Base-by-base conservation (phyloP, 176 grass and related monocot species). In the Cenchrus americanus region DNA sequence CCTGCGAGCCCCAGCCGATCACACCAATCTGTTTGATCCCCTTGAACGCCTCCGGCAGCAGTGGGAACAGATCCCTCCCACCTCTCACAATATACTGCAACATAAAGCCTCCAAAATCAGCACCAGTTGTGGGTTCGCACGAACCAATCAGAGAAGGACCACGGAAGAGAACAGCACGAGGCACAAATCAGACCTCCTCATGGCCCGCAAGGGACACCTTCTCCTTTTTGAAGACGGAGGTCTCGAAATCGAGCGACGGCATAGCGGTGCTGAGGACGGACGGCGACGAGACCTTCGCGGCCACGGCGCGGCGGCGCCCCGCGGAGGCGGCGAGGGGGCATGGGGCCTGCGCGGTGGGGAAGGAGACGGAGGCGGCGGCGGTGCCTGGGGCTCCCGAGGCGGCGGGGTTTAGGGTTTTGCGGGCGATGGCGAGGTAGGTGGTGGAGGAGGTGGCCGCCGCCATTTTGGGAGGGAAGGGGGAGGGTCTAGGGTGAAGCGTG, bases 21-120 rank as follows among this genome's bases (percentile, higher is more conserved):
- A 94, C 94, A 2, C 94, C 87, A 42, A 94, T 97, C 78, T 97
- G 92, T 64, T 90, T 90, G 72, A 97, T 88, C 54, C 89, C 89
- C 83, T 92, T 94, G 76, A 94, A 97, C 5, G 87, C 87, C 76
- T 90, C 87, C 9, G 89, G 94, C n/a, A 94, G 70, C 64, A 94
- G 83, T 23, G 79, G 83, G 76, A 92, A 97, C 15, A 97, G 80
- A 82, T 97, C 80, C 82, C 89, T 88, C n/a, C 91, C 87, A 42
- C 87, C 94, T 80, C 91, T 89, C 59, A 97, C 92, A 69, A 94
- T 94, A 72, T 88, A 94, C 92, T 94, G 81, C 26, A 78, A 0
- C 67, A 76, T 21, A 80, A 60, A 66, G 13, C 1, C 10, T 7
- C 23, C 21, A 12, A 48, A 71, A 47, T 58, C 77, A 81, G 68